These are phyloP conservation scores for Arachis monticola DNA, from an alignment of 331 rosid genomes.

Conservation along the genomic window DNA sequence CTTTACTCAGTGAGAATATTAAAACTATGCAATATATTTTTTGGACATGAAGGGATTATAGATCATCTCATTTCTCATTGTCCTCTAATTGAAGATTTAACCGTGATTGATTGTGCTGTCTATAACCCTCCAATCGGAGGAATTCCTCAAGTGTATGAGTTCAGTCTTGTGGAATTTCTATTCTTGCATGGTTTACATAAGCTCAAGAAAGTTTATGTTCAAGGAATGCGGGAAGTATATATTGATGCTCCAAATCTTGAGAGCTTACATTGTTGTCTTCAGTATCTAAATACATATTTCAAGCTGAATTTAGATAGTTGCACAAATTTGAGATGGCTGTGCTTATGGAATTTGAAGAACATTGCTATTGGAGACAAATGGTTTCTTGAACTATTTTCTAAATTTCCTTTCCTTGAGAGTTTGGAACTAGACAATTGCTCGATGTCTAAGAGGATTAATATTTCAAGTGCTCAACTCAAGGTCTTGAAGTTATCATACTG, in stretches of 20 bases:
- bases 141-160: background rate
- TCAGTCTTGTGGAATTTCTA: conserved; percentile 1
- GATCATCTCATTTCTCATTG: no score
- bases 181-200: conserved; percentile 16
- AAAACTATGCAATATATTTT: no score
- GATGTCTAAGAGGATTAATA: conserved; percentile 28
- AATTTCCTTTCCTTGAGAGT: conserved; percentile 36
- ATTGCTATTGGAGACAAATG: conserved; percentile 2
- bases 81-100: no score
- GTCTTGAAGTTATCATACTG: conserved; percentile 9
- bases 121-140: background rate
- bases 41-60: no score
- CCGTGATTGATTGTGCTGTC: conserved; percentile 7
- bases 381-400: conserved; percentile 27
- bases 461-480: conserved; percentile 30
- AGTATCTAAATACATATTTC: background rate
- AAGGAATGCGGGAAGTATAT: background rate
- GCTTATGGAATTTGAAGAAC: background rate
- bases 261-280: background rate
- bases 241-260: conserved; percentile 37
- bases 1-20: no score
- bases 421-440: conserved; percentile 15
- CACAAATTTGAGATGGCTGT: conserved; percentile 28
- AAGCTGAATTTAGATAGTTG: conserved; percentile 21
- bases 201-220: conserved; percentile 28